Evolutionary conservation across 768 basidiomycete species (phyloP).

Genomic region (Ramaria sp.): DNA sequence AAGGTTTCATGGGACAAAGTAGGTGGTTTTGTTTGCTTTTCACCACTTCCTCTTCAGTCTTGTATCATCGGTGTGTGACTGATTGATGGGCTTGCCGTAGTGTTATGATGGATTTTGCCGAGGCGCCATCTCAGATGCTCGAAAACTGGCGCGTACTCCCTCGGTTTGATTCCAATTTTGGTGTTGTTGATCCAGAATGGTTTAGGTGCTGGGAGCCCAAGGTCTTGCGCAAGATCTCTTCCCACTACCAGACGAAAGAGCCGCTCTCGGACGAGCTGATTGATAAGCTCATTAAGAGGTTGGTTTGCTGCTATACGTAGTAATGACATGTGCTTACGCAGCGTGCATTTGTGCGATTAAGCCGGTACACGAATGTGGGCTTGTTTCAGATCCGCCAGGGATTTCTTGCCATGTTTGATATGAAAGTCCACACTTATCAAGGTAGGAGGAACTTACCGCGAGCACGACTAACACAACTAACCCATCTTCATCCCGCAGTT

Average conservation of each 20-base stretch:
- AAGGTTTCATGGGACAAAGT: conserved; percentile 76
- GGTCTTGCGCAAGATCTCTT: conserved; percentile 68
- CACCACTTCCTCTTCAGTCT: not conserved
- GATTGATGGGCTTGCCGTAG: conserved; percentile 15
- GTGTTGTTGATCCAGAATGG: too few species aligned
- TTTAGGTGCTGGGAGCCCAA: conserved; percentile 71
- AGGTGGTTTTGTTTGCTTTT: not conserved
- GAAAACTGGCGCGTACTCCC: conserved; percentile 61
- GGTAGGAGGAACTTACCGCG: conserved; percentile 24
- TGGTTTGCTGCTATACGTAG: conserved; percentile 5
- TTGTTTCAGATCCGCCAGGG: conserved; percentile 75
- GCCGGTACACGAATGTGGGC: conserved; percentile 69
- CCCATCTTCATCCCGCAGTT: conserved; percentile 25
- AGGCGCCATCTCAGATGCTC: conserved; percentile 87
- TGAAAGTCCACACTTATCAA: conserved; percentile 63
- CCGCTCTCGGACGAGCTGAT: conserved; percentile 65
- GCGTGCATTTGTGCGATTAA: conserved; percentile 4
- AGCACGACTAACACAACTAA: not conserved
- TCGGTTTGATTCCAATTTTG: not conserved
- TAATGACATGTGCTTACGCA: not conserved
- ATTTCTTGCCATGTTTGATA: conserved; percentile 75
- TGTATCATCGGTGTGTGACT: not conserved
- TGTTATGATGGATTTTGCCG: conserved; percentile 75
- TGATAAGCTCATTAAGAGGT: conserved; percentile 73
- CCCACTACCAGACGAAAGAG: conserved; percentile 68